Conservation (phyloP, 352 stramenopile genomes). For the Lagenidium sp. region DNA sequence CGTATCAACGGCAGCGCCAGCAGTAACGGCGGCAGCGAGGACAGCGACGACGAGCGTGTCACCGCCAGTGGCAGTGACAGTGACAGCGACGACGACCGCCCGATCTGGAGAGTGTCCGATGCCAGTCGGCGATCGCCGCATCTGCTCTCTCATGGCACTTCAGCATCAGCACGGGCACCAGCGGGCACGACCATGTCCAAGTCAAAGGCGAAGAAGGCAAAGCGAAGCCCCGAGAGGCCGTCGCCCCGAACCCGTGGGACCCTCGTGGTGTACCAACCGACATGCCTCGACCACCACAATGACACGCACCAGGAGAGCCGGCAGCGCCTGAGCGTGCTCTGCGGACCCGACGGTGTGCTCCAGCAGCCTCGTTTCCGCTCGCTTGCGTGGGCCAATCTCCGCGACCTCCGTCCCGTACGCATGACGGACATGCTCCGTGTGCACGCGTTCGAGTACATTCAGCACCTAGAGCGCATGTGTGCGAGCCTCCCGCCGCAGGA, state of each 20-base stretch:
- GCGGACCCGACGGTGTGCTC: conserved; percentile 51
- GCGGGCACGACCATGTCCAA: conserved; percentile 36
- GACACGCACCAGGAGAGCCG: conserved; percentile 66
- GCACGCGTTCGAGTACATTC: conserved; percentile 55
- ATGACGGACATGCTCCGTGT: conserved; percentile 53
- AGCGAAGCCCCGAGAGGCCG: conserved; percentile 18
- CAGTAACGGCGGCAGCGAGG: conserved; percentile 3
- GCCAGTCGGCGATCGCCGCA: no score
- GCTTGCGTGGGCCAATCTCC: conserved; percentile 50
- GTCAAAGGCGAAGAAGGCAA: conserved; percentile 16
- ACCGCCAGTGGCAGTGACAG: conserved; percentile 6
- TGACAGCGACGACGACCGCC: conserved; percentile 14
- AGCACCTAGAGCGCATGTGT: conserved; percentile 38
- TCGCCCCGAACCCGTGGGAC: conserved; percentile 22
- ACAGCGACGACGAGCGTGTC: conserved; percentile 12
- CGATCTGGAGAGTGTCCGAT: no score
- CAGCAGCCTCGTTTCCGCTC: conserved; percentile 50
- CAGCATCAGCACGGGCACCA: conserved; percentile 7
- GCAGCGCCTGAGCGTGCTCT: conserved; percentile 38
- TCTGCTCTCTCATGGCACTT: conserved; percentile 9
- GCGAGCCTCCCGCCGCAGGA: conserved; percentile 32
- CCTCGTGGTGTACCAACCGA: conserved; percentile 57
- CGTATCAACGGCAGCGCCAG: no score
- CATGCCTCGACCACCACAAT: conserved; percentile 68
- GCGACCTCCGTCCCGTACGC: conserved; percentile 34